Conservation (phyloP, 2,329 filamentous ascomycete genomes). For the Talaromyces rugulosus region DNA sequence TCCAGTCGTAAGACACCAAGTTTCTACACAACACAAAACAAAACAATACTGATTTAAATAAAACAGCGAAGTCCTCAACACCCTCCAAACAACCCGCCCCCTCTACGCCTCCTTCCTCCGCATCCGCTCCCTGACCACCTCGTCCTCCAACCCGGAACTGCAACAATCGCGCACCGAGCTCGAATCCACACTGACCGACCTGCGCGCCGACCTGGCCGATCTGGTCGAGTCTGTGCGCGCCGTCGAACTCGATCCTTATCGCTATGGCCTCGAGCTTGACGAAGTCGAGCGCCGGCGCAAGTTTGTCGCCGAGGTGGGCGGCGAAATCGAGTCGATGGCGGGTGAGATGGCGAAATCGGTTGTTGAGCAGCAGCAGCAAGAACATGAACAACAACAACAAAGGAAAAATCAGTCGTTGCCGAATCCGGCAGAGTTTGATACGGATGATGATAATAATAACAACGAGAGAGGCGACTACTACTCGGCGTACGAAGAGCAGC, state of each 20-base stretch:
- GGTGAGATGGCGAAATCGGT: conserved; percentile 63
- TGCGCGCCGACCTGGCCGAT: conserved; percentile 82
- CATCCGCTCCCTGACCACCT: conserved; percentile 79
- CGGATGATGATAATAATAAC: conserved; percentile 40
- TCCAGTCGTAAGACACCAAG: conserved; percentile 38
- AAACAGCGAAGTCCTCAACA: conserved; percentile 76
- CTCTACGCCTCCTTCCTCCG: conserved; percentile 93
- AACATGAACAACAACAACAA: conserved; percentile 17
- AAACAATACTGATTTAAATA: not conserved
- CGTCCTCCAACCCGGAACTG: conserved; percentile 66
- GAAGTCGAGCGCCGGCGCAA: conserved; percentile 77
- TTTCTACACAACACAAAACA: conserved; percentile 2
- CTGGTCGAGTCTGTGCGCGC: conserved; percentile 81
- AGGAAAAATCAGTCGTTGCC: conserved; percentile 45
- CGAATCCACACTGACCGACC: conserved; percentile 67
- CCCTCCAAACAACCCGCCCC: conserved; percentile 74
- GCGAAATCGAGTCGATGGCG: conserved; percentile 85
- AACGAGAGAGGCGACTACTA: conserved; percentile 57
- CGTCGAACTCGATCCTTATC: conserved; percentile 80
- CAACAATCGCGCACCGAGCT: conserved; percentile 68
- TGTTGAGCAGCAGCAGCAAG: conserved; percentile 37
- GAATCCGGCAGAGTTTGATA: conserved; percentile 56
- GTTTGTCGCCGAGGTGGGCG: conserved; percentile 83
- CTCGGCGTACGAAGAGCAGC: conserved; percentile 80
- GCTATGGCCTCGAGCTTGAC: conserved; percentile 76